These are phyloP conservation scores for Solanum aculeatissimum DNA, from an alignment of 305 asterid genomes.

Conservation along the genomic window DNA sequence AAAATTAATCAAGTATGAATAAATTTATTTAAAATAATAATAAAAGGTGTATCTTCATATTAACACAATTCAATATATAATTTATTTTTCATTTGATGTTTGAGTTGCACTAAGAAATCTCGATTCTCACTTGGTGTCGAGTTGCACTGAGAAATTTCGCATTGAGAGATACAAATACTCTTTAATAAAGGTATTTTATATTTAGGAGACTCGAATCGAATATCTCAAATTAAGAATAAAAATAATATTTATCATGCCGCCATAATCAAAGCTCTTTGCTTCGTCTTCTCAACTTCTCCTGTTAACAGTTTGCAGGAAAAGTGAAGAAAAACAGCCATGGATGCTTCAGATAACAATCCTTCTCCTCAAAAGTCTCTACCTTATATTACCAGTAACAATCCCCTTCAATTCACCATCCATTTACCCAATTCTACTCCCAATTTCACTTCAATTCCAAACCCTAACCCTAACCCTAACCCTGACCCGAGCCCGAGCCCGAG, in stretches of 20 bases:
- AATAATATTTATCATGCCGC: too few relatives aligned
- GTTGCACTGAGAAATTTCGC: too few relatives aligned
- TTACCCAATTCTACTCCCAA: constrained; percentile 9
- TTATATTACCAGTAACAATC: constrained; percentile 12
- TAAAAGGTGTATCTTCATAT: background rate
- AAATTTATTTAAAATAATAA: background rate
- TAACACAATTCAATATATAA: background rate
- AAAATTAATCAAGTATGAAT: background rate
- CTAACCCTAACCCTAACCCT: constrained; percentile 10
- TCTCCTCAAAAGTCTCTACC: background rate
- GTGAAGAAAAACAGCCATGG: background rate
- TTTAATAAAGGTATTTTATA: too few relatives aligned
- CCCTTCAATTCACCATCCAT: constrained; percentile 24
- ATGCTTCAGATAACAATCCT: background rate
- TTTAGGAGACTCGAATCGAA: too few relatives aligned
- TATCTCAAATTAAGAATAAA: too few relatives aligned
- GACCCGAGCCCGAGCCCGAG: constrained; percentile 7
- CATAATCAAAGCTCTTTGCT: background rate
- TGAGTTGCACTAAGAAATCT: too few relatives aligned
- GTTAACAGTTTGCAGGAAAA: background rate
- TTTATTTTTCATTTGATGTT: too few relatives aligned
- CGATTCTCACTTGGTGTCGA: too few relatives aligned
- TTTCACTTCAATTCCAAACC: constrained; percentile 7
- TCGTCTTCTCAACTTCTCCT: background rate
- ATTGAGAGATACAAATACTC: too few relatives aligned